A percentile compares a stretch with the other conserved stretches of the same genome.
Evolutionary conservation across 176 grass and related monocot species (phyloP).

Genomic region (Aechmea fasciata): DNA sequence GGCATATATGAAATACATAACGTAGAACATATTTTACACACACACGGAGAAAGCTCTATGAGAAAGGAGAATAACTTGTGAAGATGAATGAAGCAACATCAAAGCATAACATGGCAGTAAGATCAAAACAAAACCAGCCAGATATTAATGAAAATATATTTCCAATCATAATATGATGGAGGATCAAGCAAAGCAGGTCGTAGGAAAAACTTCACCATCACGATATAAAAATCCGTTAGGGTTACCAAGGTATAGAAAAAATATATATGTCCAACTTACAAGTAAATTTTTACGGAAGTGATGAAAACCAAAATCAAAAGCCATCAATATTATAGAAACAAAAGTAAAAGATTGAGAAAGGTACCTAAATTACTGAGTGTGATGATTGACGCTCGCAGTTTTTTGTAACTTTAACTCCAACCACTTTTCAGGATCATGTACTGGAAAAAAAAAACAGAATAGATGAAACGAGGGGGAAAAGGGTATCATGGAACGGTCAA

Average conservation of each 20-base stretch:
- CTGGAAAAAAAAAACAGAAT: conserved; percentile 28
- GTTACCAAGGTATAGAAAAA: neutral
- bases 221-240: neutral
- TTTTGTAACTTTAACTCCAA: conserved; percentile 89
- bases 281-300: neutral
- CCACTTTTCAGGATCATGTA: conserved; percentile 92
- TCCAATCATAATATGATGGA: no score
- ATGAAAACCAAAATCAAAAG: neutral
- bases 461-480: neutral
- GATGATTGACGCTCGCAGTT: conserved; percentile 77
- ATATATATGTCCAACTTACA: neutral
- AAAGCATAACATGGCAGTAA: conserved; percentile 60
- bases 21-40: neutral
- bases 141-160: neutral
- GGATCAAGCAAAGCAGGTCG: no score
- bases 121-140: conserved; percentile 82
- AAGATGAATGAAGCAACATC: conserved; percentile 90
- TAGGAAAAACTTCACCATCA: no score
- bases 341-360: conserved; percentile 7
- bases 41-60: neutral
- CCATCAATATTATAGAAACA: neutral
- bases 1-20: no score
- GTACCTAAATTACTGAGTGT: conserved; percentile 81
- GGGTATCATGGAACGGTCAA: neutral
- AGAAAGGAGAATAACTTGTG: conserved; percentile 50